Conservation (phyloP, 345 rosid species). For the Arabis hirsuta region DNA sequence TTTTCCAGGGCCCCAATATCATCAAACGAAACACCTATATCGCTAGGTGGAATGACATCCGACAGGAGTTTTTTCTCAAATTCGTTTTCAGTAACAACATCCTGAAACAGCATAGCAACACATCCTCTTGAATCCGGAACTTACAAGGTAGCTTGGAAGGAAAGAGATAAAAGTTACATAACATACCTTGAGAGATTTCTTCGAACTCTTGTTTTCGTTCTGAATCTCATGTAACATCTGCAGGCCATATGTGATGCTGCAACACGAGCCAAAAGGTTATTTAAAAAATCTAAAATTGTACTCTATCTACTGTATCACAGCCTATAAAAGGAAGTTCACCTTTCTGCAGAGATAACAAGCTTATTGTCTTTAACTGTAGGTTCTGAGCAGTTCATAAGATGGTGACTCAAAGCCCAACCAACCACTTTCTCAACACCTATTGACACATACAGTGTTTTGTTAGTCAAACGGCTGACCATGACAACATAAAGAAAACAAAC, state of each 20-base stretch:
- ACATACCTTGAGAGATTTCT: constrained; percentile 82
- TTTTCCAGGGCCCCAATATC: constrained; percentile 97
- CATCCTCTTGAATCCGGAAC: background rate
- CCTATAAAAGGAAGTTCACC: constrained; percentile 51
- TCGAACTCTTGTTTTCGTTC: constrained; percentile 72
- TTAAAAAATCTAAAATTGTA: constrained; percentile 17
- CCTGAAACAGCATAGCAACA: constrained; percentile 53
- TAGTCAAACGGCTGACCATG: constrained; percentile 7
- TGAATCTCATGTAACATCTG: constrained; percentile 69
- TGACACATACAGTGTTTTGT: constrained; percentile 19
- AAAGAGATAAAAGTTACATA: constrained; percentile 18
- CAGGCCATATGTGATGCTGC: constrained; percentile 75
- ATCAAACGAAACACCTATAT: constrained; percentile 94
- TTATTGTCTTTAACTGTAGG: constrained; percentile 62
- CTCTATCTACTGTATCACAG: constrained; percentile 21
- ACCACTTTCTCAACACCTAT: constrained; percentile 92
- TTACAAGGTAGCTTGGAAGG: constrained; percentile 13
- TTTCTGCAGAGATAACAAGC: constrained; percentile 72
- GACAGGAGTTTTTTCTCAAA: constrained; percentile 96
- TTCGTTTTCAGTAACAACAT: constrained; percentile 95
- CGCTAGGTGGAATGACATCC: constrained; percentile 97
- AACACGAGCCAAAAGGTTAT: constrained; percentile 32
- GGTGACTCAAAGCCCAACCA: constrained; percentile 91
- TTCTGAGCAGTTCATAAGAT: constrained; percentile 76
- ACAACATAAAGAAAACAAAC: constrained; percentile 3